Evolutionary conservation across 169 alveolate genomes (phyloP).

Genomic region (Plasmodium malariae): DNA sequence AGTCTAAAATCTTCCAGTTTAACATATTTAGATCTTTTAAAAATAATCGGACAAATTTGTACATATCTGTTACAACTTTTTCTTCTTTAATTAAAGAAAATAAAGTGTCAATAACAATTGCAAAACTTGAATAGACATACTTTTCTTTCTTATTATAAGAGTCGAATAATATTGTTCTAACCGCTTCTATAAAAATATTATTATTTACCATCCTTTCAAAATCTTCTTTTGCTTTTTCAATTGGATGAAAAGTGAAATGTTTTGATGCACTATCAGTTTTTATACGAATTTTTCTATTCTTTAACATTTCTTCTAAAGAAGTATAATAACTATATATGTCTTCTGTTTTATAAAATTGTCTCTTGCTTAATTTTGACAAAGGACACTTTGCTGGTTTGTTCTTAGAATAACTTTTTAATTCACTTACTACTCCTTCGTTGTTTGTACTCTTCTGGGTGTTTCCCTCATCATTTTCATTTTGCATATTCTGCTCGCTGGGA

Average conservation of each 20-base stretch:
- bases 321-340: conserved; percentile 39
- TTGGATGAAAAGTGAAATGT: conserved; percentile 43
- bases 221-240: not conserved
- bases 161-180: conserved; percentile 48
- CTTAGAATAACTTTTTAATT: not conserved
- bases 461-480: not conserved
- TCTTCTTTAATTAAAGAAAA: conserved; percentile 34
- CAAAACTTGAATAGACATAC: conserved; percentile 21
- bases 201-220: conserved; percentile 10
- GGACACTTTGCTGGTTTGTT: not conserved
- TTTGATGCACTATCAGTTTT: conserved; percentile 23
- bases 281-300: not conserved
- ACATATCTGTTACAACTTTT: conserved; percentile 22
- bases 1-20: conserved; percentile 16
- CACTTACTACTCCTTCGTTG: not conserved
- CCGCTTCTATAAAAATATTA: conserved; percentile 40
- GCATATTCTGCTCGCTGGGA: too few relatives aligned
- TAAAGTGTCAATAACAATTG: conserved; percentile 45
- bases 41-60: conserved; percentile 27
- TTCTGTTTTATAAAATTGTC: not conserved
- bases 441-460: not conserved
- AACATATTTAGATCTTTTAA: conserved; percentile 24
- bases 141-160: conserved; percentile 13
- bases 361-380: not conserved
- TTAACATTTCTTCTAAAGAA: conserved; percentile 34